Base-by-base conservation (phyloP, 495 filamentous ascomycete genomes). In the Alectoria sarmentosa region DNA sequence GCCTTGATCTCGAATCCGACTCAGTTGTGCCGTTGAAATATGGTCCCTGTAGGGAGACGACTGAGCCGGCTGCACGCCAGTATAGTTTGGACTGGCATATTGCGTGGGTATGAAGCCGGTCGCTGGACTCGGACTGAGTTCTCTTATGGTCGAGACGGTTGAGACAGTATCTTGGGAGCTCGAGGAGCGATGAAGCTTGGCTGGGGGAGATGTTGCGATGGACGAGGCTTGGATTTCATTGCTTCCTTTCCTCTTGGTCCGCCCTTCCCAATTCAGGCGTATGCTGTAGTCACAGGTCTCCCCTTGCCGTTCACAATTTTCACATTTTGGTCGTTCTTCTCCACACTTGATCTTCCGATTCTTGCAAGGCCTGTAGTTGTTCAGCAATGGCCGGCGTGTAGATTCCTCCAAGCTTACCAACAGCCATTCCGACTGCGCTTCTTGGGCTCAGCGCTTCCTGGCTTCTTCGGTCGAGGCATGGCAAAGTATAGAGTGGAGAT, bases 281-380 rank as follows among this genome's bases (percentile, higher is more conserved):
- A 94, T 89, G 72, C 86, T 90, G 76, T 94, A 96, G 74, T 96
- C 91, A 76, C 91, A 96, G 36, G 77, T 75, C 71, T 93, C 90
- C 56, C 86, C 87, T 69, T 86, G 86, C 61, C 85, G 85, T 70
- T 85, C 81, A 72, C 91, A 96, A 70, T 92, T 92, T 59, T 82
- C 71, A 73, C 91, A 96, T 70, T 76, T 74, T 14, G 91, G 90
- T 69, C 89, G 90, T 71, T 89, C 87, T 72, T 95, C 91, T 26
- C 88, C 91, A 72, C 90, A 94, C 78, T 96, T 94, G 66, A 94
- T 86, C 73, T 93, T 96, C 60, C 89, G 82, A 61, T 85, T 83
- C 75, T 95, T 95, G 77, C 90, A 95, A 28, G 87, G 88, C 87
- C 89, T 91, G 63, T 3, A 6, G n/a, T n/a, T n/a, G n/a, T 46